phyloP scores from a whole-genome alignment of 768 basidiomycete genomes.

The Amanita molliuscula region DNA sequence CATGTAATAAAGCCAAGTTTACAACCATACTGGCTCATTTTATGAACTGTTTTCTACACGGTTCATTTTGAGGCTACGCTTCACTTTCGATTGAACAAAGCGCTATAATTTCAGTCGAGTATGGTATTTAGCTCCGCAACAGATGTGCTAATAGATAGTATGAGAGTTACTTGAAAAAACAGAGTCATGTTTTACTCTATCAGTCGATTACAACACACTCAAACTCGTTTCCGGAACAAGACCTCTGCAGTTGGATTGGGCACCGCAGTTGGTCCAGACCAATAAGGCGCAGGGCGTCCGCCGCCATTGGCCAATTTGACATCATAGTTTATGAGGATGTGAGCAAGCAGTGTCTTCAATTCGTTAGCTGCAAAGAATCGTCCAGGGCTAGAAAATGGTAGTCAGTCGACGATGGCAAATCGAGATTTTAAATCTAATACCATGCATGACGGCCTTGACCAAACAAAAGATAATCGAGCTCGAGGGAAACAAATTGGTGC shows the following conservation, averaged over 20 bases:
- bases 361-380: conserved; percentile 26
- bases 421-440: not conserved
- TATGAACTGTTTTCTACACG: no score
- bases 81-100: no score
- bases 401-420: not conserved
- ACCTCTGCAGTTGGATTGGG: conserved; percentile 24
- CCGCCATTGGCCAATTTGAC: conserved; percentile 19
- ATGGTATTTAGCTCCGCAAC: no score
- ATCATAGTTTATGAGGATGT: conserved; percentile 23
- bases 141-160: no score
- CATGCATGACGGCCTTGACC: conserved; percentile 18
- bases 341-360: conserved; percentile 21
- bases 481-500: conserved; percentile 21
- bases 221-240: conserved; percentile 20
- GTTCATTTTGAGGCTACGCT: no score
- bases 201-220: not conserved
- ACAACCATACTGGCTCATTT: no score
- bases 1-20: no score
- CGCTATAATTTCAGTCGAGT: no score
- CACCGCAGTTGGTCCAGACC: conserved; percentile 8
- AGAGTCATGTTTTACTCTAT: no score
- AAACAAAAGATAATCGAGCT: conserved; percentile 22
- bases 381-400: conserved; percentile 14
- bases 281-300: conserved; percentile 6
- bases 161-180: no score